phyloP scores from a whole-genome alignment of 1,284 basidiomycete species.

The Cryptococcus neoformans region DNA sequence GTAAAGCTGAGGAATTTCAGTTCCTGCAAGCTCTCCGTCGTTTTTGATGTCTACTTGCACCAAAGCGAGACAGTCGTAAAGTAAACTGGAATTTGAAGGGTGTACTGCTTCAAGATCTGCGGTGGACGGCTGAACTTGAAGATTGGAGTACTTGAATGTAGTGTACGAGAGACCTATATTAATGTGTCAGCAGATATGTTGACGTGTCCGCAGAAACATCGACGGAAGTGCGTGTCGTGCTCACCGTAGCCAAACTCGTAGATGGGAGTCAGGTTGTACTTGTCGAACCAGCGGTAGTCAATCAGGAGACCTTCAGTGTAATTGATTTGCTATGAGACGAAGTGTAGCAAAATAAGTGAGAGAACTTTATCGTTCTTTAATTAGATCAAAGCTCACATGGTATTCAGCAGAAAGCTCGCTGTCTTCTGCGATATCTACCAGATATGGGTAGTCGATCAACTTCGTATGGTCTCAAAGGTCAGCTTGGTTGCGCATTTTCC shows the following conservation, averaged over 20 bases:
- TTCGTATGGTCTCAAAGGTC: not conserved
- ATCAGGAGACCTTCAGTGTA: constrained; percentile 44
- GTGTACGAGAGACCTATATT: too few relatives aligned
- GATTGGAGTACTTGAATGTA: too few relatives aligned
- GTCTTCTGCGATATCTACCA: not conserved
- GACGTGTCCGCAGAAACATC: constrained; percentile 47
- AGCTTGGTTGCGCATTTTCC: not conserved
- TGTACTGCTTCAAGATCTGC: too few relatives aligned
- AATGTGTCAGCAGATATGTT: too few relatives aligned
- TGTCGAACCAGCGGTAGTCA: constrained; percentile 49
- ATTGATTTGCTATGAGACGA: not conserved
- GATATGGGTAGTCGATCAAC: not conserved
- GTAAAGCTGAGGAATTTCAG: constrained; percentile 52
- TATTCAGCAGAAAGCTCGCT: constrained; percentile 13
- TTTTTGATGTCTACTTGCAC: constrained; percentile 45
- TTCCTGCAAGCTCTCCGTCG: constrained; percentile 41
- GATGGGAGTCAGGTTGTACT: constrained; percentile 44
- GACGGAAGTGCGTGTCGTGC: constrained; percentile 46
- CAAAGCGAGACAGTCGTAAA: too few relatives aligned
- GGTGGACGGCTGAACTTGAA: too few relatives aligned
- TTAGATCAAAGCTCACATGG: not conserved
- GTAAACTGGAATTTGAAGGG: too few relatives aligned
- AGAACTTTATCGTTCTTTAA: not conserved
- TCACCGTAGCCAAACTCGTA: constrained; percentile 50
- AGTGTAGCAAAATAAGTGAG: not conserved